phyloP scores from a whole-genome alignment of 352 stramenopile species.

The Blastocystis sp. region DNA sequence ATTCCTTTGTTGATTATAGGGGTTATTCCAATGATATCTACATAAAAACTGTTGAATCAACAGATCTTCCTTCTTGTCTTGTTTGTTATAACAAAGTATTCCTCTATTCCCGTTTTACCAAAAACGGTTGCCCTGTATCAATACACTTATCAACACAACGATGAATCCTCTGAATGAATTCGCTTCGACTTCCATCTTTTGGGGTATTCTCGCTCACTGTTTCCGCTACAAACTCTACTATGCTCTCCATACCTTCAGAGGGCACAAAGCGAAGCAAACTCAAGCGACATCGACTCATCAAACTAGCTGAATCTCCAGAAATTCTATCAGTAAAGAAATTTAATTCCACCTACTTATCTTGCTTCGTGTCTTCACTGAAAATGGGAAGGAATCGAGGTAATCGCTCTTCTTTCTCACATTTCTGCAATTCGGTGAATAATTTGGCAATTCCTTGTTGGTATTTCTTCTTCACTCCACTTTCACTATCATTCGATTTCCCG shows the following conservation, averaged over 20 bases:
- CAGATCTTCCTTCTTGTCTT: neutral
- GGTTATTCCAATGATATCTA: neutral
- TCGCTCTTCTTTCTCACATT: conserved; percentile 14
- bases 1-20: neutral
- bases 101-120: neutral
- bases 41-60: neutral
- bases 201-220: neutral
- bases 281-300: neutral
- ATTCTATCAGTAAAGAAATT: neutral
- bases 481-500: neutral
- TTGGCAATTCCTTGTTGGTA: neutral
- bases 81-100: neutral
- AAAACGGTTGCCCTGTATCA: neutral
- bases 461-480: neutral
- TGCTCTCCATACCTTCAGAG: neutral
- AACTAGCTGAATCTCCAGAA: neutral
- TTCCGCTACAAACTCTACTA: neutral
- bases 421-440: neutral
- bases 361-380: neutral
- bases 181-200: neutral
- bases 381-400: conserved; percentile 32
- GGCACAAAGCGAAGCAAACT: conserved; percentile 5
- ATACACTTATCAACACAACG: neutral
- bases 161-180: neutral
- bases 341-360: neutral